Conservation (phyloP, 805 yeast genomes). For the Saccharomycopsis lassenensis region DNA sequence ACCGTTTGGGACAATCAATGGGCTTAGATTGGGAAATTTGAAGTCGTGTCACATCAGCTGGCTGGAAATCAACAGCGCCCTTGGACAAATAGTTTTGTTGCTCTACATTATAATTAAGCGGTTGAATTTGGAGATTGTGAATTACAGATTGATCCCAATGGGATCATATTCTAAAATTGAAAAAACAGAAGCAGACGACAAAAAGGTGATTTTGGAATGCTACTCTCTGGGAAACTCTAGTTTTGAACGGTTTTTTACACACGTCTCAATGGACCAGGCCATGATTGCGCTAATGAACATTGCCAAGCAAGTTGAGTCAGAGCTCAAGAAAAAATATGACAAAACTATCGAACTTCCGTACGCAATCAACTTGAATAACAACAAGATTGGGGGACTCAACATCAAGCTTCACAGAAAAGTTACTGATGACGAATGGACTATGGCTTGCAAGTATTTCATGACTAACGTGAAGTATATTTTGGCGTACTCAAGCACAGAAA, state of each 20-base stretch:
- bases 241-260: slow-evolving; percentile 58
- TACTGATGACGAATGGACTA: slow-evolving; percentile 77
- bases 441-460: slow-evolving; percentile 71
- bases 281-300: slow-evolving; percentile 69
- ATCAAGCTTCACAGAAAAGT: slow-evolving; percentile 55
- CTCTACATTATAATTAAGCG: slow-evolving; percentile 52
- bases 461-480: slow-evolving; percentile 80
- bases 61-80: slow-evolving; percentile 85
- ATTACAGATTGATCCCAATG: slow-evolving; percentile 64
- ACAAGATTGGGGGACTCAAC: slow-evolving; percentile 65
- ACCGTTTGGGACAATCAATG: slow-evolving; percentile 79
- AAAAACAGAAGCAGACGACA: slow-evolving; percentile 23
- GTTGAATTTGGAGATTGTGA: slow-evolving; percentile 41
- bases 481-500: slow-evolving; percentile 48
- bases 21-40: slow-evolving; percentile 65
- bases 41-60: slow-evolving; percentile 59
- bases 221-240: slow-evolving; percentile 65
- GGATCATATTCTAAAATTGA: slow-evolving; percentile 78
- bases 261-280: slow-evolving; percentile 67
- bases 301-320: slow-evolving; percentile 38
- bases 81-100: slow-evolving; percentile 72
- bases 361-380: slow-evolving; percentile 41
- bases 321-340: slow-evolving; percentile 21
- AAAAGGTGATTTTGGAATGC: slow-evolving; percentile 40
- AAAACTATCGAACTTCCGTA: slow-evolving; percentile 58